Conservation (phyloP, 2,329 filamentous ascomycete species). For the Xylariaceae sp. region DNA sequence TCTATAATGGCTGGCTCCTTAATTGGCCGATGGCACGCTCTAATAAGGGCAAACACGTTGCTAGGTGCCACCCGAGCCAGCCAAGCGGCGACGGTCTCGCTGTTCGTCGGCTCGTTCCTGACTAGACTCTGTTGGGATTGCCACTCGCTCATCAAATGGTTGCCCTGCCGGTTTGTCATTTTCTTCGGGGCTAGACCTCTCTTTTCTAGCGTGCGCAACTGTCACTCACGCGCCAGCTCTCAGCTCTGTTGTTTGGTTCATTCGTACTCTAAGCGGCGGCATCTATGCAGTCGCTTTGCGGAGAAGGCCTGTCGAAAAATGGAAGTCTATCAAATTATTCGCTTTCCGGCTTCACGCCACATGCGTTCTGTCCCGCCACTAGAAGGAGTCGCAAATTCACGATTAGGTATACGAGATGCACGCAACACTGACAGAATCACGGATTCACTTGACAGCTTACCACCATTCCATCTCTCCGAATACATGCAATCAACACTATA, state of each 20-base stretch:
- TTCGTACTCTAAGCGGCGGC: too few relatives aligned
- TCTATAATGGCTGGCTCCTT: not conserved
- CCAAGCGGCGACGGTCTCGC: not conserved
- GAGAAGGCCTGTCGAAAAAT: slow-evolving; percentile 5
- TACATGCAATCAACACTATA: too few relatives aligned
- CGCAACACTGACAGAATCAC: too few relatives aligned
- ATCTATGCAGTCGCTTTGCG: not conserved
- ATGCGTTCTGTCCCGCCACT: not conserved
- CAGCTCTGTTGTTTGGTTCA: too few relatives aligned
- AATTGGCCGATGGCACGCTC: too few relatives aligned
- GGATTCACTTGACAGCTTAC: too few relatives aligned
- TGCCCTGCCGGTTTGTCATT: not conserved
- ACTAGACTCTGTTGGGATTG: not conserved
- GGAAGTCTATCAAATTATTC: slow-evolving; percentile 6
- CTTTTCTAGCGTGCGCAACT: not conserved
- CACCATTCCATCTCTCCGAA: not conserved
- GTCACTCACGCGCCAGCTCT: too few relatives aligned
- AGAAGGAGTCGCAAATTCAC: slow-evolving; percentile 1
- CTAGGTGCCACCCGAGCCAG: not conserved
- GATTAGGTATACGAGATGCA: slow-evolving; percentile 1
- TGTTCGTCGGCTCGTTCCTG: not conserved
- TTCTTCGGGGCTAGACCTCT: not conserved
- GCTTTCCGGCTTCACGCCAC: slow-evolving; percentile 2
- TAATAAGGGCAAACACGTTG: too few relatives aligned
- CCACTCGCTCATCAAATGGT: not conserved